phyloP scores from a whole-genome alignment of 345 rosid genomes.

The Raphanus sativus region DNA sequence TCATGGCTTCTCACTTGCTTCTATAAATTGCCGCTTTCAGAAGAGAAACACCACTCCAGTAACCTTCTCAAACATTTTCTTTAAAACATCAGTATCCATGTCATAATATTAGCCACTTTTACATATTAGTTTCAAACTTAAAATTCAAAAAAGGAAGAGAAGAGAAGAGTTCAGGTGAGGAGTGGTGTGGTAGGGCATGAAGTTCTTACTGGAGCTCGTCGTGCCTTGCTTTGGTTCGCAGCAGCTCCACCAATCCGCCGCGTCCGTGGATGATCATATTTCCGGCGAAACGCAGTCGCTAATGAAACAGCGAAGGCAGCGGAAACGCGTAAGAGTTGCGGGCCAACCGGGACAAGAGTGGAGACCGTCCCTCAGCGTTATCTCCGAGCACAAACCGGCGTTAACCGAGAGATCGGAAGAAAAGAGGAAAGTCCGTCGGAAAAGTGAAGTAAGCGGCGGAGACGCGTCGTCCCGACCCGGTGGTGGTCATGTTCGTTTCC shows the following conservation, averaged over 20 bases:
- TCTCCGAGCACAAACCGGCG: conserved; percentile 54
- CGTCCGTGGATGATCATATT: conserved; percentile 10
- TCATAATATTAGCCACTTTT: neutral
- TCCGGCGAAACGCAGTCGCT: conserved; percentile 37
- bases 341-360: conserved; percentile 43
- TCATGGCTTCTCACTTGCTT: conserved; percentile 2
- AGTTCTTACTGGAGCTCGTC: conserved; percentile 50
- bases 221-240: conserved; percentile 49
- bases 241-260: conserved; percentile 17
- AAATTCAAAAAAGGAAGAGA: neutral
- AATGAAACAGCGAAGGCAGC: conserved; percentile 30
- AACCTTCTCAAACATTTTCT: neutral
- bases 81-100: neutral
- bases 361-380: conserved; percentile 63
- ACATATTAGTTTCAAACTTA: neutral
- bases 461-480: conserved; percentile 22
- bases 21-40: conserved; percentile 22
- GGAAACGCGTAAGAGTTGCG: conserved; percentile 36
- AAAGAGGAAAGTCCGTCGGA: conserved; percentile 36
- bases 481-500: conserved; percentile 40
- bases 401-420: conserved; percentile 18
- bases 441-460: conserved; percentile 21
- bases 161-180: neutral
- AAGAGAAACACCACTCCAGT: conserved; percentile 12
- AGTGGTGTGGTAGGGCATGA: conserved; percentile 40